A percentile compares a stretch with the other conserved stretches of the same genome.
Evolutionary conservation across 106 monocot species (phyloP).

Genomic region (Iris macrosiphon): DNA sequence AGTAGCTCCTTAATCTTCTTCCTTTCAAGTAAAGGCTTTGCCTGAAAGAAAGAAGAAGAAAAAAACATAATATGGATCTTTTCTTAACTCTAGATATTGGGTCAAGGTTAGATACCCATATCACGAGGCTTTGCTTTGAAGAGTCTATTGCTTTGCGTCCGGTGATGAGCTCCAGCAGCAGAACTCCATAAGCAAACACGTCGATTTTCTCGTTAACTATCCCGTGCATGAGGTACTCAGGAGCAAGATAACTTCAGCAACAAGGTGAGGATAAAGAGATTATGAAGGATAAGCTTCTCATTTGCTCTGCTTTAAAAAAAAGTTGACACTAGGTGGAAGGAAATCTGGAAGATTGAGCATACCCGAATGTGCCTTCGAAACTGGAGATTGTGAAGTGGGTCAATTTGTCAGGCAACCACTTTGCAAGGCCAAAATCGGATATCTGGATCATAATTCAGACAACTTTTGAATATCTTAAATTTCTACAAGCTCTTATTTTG

Average conservation of each 20-base stretch:
- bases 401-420: slow-evolving; percentile 67
- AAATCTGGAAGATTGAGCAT: no score
- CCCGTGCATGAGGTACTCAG: slow-evolving; percentile 65
- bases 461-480: not conserved
- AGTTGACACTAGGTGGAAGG: no score
- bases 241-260: slow-evolving; percentile 63
- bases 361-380: slow-evolving; percentile 82
- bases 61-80: not conserved
- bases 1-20: slow-evolving; percentile 25
- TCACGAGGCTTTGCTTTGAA: slow-evolving; percentile 41
- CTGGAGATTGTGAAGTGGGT: slow-evolving; percentile 39
- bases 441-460: slow-evolving; percentile 51
- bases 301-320: no score
- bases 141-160: slow-evolving; percentile 50
- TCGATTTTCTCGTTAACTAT: slow-evolving; percentile 73
- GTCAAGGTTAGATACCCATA: no score
- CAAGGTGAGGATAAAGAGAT: no score
- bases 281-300: no score
- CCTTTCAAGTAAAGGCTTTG: slow-evolving; percentile 49
- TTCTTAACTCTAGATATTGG: no score
- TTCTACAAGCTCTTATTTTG: no score
- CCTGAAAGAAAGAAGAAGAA: slow-evolving; percentile 21
- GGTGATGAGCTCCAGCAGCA: slow-evolving; percentile 63
- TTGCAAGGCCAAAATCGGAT: slow-evolving; percentile 79
- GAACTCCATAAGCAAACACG: slow-evolving; percentile 57